Evolutionary conservation across 257 asterid genomes (phyloP), one percentile per base, ranked within the genome.

Genomic region (Przewalskia tangutica): DNA sequence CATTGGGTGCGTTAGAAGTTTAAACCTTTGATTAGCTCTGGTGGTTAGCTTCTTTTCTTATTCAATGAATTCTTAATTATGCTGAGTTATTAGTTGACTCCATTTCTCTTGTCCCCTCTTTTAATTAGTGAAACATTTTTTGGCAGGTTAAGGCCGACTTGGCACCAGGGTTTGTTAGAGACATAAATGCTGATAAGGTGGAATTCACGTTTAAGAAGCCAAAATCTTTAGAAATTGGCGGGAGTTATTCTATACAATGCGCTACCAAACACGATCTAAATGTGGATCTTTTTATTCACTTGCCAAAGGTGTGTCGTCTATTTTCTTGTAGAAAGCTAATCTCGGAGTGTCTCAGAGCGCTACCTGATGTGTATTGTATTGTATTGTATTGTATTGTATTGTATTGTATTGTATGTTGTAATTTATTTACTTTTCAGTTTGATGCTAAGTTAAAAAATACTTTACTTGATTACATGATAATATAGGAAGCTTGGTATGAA

Each of bases 171-270:
- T 96, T 96, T 86, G 90, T 96, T 62, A 89, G 89, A 76, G 99
- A 96, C 83, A 83, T 93, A 64, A 93, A 93, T 14, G 98, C 97
- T 20, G 99, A 96, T 83, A 96, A 91, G 84, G 97, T 93, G 17
- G 97, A 90, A 3, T 96, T 96, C 84, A 93, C 88, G 88, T 96
- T 96, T 84, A 86, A 83, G 89, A 93, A 88, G 87, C 99, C 98
- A 0, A 82, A 78, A 66, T 87, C 85, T 16, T 1, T 93, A 16
- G 97, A 96, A 85, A 71, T 94, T 87, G 89, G 97, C 8, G 99
- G 99, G 27, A 94, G 99, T 84, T 96, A 91, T 84, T 89, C 97
- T 6, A 86, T 87, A 58, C 93, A 91, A 77, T 91, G 97, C 77
- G 76, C 88, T 59, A 92, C 89, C 42, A 94, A 87, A 81, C 98